A percentile compares a stretch with the other conserved stretches of the same genome.
Evolutionary conservation across 192 early-diverging fungal species (phyloP).

Genomic region (Lobulomyces angularis): DNA sequence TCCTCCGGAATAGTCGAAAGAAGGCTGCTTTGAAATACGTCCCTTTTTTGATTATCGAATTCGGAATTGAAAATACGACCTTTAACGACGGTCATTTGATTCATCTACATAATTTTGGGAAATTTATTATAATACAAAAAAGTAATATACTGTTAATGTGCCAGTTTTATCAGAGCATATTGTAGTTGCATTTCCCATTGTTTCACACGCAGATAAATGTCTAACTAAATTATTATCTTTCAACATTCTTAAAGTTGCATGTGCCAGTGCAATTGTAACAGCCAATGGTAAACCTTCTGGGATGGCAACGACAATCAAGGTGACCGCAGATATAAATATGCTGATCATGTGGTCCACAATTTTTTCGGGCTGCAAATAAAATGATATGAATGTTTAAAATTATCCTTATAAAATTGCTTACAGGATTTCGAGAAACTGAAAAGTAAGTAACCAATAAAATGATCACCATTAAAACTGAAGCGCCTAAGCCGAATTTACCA

Average conservation of each 20-base stretch:
- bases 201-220: constrained; percentile 67
- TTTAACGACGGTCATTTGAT: constrained; percentile 67
- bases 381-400: constrained; percentile 18
- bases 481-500: constrained; percentile 80
- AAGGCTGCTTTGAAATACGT: no score
- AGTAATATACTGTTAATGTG: constrained; percentile 70
- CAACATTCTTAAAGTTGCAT: constrained; percentile 72
- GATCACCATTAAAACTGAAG: constrained; percentile 38
- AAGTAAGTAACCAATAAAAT: constrained; percentile 15
- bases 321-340: constrained; percentile 71
- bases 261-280: constrained; percentile 71
- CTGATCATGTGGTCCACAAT: background rate
- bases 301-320: constrained; percentile 70
- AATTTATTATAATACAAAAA: no score
- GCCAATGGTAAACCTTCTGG: constrained; percentile 83
- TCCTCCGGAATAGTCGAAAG: no score
- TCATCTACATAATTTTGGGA: no score
- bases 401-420: no score
- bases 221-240: constrained; percentile 70
- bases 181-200: constrained; percentile 70
- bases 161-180: constrained; percentile 85
- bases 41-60: constrained; percentile 26
- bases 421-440: no score
- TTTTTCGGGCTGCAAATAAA: constrained; percentile 20
- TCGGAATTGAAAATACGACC: constrained; percentile 36